phyloP scores from a whole-genome alignment of 1,284 basidiomycete genomes.

The Puccinia horiana region DNA sequence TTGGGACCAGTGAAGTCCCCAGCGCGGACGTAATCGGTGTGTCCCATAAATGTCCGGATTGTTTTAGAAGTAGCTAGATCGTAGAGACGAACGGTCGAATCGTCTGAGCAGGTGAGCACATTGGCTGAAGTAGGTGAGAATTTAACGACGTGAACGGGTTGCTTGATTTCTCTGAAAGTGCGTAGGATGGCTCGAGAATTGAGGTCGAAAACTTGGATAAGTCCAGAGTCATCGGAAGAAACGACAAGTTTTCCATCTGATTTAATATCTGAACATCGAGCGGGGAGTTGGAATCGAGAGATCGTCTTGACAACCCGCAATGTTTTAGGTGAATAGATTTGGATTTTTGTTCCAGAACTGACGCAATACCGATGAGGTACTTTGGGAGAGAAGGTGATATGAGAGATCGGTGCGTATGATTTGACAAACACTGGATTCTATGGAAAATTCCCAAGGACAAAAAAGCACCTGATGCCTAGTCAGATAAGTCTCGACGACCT shows the following conservation, averaged over 20 bases:
- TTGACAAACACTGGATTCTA: slow-evolving; percentile 86
- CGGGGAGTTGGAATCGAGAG: slow-evolving; percentile 93
- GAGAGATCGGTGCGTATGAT: slow-evolving; percentile 89
- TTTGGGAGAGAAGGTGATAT: slow-evolving; percentile 80
- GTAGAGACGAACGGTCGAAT: slow-evolving; percentile 90
- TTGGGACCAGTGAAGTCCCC: slow-evolving; percentile 81
- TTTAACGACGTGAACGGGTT: slow-evolving; percentile 89
- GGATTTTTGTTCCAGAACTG: slow-evolving; percentile 86
- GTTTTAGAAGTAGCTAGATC: slow-evolving; percentile 87
- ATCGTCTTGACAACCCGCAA: slow-evolving; percentile 95
- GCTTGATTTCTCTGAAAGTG: slow-evolving; percentile 86
- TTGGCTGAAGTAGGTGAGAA: slow-evolving; percentile 81
- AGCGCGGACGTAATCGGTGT: slow-evolving; percentile 93
- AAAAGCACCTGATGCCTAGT: slow-evolving; percentile 64
- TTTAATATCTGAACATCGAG: slow-evolving; percentile 80
- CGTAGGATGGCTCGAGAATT: slow-evolving; percentile 90
- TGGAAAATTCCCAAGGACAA: slow-evolving; percentile 59
- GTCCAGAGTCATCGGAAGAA: slow-evolving; percentile 89
- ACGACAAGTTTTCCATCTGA: slow-evolving; percentile 91
- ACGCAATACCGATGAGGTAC: slow-evolving; percentile 92
- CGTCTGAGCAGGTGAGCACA: slow-evolving; percentile 91
- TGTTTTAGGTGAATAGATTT: slow-evolving; percentile 93
- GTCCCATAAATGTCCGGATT: slow-evolving; percentile 75
- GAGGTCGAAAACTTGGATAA: slow-evolving; percentile 94
- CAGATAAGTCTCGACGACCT: not conserved